A percentile compares a stretch with the other conserved stretches of the same genome.
phyloP scores from a whole-genome alignment of 2,329 filamentous ascomycete species.

The Exophiala bonariae region DNA sequence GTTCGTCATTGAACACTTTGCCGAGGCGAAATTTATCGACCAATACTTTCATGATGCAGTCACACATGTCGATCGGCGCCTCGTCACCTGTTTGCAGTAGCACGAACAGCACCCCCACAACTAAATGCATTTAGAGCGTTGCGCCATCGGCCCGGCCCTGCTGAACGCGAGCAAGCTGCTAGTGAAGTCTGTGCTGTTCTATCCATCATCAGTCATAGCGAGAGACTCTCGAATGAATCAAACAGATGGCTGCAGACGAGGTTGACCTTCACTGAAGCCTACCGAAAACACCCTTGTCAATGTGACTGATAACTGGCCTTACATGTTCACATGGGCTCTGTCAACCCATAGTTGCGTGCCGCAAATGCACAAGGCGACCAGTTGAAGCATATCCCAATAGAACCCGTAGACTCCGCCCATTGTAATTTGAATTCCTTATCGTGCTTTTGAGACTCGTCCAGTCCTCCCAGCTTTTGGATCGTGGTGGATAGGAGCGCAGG shows the following conservation, averaged over 20 bases:
- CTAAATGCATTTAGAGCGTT: neutral
- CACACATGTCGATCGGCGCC: conserved; percentile 1
- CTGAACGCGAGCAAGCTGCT: neutral
- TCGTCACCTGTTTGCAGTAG: conserved; percentile 2
- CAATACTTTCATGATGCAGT: conserved; percentile 1
- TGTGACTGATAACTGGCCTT: neutral
- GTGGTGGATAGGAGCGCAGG: neutral
- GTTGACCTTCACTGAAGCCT: neutral
- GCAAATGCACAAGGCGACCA: neutral
- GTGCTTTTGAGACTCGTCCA: neutral
- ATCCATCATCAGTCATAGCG: neutral
- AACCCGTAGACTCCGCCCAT: neutral
- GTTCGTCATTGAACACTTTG: conserved; percentile 3
- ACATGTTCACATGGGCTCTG: neutral
- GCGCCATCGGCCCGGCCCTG: conserved; percentile 1
- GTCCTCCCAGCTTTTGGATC: neutral
- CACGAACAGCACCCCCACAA: conserved; percentile 2
- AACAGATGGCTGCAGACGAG: neutral
- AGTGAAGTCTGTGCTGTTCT: neutral
- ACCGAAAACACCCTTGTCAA: neutral
- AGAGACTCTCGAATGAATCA: neutral
- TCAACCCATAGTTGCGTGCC: neutral
- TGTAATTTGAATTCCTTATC: neutral
- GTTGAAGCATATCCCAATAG: neutral
- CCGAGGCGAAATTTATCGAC: conserved; percentile 2